Evolutionary conservation across 2,329 filamentous ascomycete species (phyloP).

Genomic region (Alternaria gaisen): DNA sequence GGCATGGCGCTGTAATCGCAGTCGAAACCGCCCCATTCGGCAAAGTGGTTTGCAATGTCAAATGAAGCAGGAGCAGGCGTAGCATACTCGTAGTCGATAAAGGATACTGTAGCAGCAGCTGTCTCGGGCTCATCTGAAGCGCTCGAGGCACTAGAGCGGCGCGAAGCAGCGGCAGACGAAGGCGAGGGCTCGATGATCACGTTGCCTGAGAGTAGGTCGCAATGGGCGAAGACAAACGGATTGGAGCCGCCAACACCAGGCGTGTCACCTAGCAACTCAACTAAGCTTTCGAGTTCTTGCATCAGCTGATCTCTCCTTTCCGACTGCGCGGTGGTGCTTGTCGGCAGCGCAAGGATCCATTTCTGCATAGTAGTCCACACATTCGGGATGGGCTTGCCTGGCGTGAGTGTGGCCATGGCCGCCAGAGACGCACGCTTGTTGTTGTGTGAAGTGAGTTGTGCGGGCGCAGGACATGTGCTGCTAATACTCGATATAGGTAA

Average conservation of each 20-base stretch:
- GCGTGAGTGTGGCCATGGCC: slow-evolving; percentile 57
- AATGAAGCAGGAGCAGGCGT: slow-evolving; percentile 94
- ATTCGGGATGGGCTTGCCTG: slow-evolving; percentile 79
- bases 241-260: slow-evolving; percentile 74
- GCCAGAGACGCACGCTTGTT: slow-evolving; percentile 50
- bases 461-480: slow-evolving; percentile 48
- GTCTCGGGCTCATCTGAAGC: slow-evolving; percentile 42
- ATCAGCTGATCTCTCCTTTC: slow-evolving; percentile 74
- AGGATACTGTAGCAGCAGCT: slow-evolving; percentile 55
- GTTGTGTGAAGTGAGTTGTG: slow-evolving; percentile 41
- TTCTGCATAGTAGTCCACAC: slow-evolving; percentile 96
- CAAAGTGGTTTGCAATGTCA: slow-evolving; percentile 97
- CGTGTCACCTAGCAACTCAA: slow-evolving; percentile 76
- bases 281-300: slow-evolving; percentile 75
- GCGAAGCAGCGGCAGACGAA: slow-evolving; percentile 45
- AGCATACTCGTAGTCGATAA: slow-evolving; percentile 99
- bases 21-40: slow-evolving; percentile 97
- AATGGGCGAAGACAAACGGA: slow-evolving; percentile 90
- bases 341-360: slow-evolving; percentile 89
- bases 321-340: slow-evolving; percentile 72
- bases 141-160: slow-evolving; percentile 44
- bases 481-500: slow-evolving; percentile 65
- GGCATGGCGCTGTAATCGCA: slow-evolving; percentile 89
- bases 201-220: slow-evolving; percentile 95
- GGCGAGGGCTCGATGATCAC: slow-evolving; percentile 78